Base-by-base conservation (phyloP, 2,329 filamentous ascomycete genomes). In the Fusarium duplospermum region DNA sequence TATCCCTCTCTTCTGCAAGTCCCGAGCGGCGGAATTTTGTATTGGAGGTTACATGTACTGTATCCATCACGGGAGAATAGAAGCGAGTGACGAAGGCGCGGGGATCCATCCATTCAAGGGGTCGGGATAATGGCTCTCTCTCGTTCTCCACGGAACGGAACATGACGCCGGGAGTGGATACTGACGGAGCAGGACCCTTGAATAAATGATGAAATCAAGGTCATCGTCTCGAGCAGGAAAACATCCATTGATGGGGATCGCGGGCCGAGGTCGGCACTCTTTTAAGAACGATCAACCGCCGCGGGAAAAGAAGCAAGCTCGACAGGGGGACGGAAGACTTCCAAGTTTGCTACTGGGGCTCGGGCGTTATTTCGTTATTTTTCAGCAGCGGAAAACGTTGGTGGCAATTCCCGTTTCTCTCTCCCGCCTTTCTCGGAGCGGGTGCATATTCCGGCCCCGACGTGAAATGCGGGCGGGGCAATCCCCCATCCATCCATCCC, bases 291-390 rank as follows among this genome's bases (percentile, higher is more conserved):
- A 57, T 22, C 52, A 20, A 56, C 9, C 20, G 24, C 47, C 24
- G 3, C 6, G 47, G 47, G 29, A 31, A 31, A 20, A 24, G 10
- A 33, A 35, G 45, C 31, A 54, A 24, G 11, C 11, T 24, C 47
- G 59, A 42, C 40, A 62, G 14, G 20, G 47, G 29, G 18, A 33
- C 31, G 16, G 27, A n/a, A 22, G 29, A 18, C 14, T 62, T 31
- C 33, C 33, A 14, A 14, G 29, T 50, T 33, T 36, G 54, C 54
- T 57, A 4, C 3, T 10, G 59, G 40, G 59, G 59, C n/a, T 36
- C 18, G 29, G 33, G 22, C 50, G 36, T 60, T 63, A 72, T 69
- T 74, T 74, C 60, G 71, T 52, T 38, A 54, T 40, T 62, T 35
- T 24, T 31, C 11, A 9, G 29, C 16, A 66, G 68, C 52, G 22